Base-by-base conservation (phyloP, 2,329 filamentous ascomycete species). In the Ambrosiella cleistominuta region DNA sequence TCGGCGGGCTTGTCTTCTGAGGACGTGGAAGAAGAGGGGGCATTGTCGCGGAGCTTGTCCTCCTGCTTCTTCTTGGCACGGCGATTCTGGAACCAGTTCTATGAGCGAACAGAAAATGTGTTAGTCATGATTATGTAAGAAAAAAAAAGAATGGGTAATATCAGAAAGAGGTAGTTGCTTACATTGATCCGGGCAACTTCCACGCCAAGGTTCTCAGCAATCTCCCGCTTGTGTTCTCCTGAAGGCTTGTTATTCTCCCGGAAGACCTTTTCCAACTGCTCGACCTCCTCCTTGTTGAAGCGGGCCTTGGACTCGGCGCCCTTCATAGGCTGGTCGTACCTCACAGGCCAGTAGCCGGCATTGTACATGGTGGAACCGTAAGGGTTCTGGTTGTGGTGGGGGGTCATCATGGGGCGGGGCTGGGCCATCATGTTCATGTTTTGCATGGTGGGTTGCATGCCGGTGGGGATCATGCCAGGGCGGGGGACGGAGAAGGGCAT, bases 21-120 rank as follows among this genome's bases (percentile, higher is more conserved):
- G 63, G 62, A 72, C 72, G 62, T 54, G 52, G 77, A 74, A 61
- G 77, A 74, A 61, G 74, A 73, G 57, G 73, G 71, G 50, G 74
- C 70, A 62, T 80, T 81, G 65, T 74, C 77, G 66, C 82, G 78
- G 65, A 82, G 80, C 74, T 82, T 82, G 64, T 74, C 77, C 66
- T 82, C 78, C 65, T 82, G 80, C 74, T 82, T 82, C 62, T 79
- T 78, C 68, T 81, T 78, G 57, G 81, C 80, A 56, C 81, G 74
- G 60, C 81, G 72, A 65, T 84, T 84, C 63, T 84, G 81, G 65
- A 84, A 84, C 81, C 81, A 84, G 65, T 84, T 84, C 80, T 83
- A 45, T 17, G 57, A 6, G 3, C 2, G 7, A 19, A 51, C 35
- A 56, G 57, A 44, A 42, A 17, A 17, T 12, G 17, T 15, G 19